Percentiles rank a stretch among this genome's conserved stretches.
phyloP scores from a whole-genome alignment of 2,329 filamentous ascomycete species.

The Leptodontidium sp. region DNA sequence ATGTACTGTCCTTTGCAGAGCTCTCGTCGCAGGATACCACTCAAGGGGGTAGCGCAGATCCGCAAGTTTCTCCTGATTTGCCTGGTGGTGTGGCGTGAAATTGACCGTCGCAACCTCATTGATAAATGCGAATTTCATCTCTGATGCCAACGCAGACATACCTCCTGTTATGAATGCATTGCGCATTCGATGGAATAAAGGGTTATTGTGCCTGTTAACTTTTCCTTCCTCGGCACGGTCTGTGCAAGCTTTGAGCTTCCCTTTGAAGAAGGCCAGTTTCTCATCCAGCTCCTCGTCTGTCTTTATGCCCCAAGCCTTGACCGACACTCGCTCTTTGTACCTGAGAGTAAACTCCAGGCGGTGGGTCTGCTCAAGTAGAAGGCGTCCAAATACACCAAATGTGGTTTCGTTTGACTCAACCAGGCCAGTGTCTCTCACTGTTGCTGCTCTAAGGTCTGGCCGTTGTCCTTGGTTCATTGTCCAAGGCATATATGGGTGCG shows the following conservation, averaged over 20 bases:
- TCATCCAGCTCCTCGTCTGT: conserved; percentile 29
- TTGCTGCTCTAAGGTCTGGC: neutral
- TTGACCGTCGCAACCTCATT: conserved; percentile 65
- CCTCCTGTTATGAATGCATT: conserved; percentile 66
- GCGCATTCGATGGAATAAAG: conserved; percentile 52
- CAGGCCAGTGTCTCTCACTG: neutral
- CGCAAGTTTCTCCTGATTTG: conserved; percentile 68
- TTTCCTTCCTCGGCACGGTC: conserved; percentile 29
- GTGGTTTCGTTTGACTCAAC: conserved; percentile 22
- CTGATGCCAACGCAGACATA: conserved; percentile 57
- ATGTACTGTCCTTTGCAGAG: conserved; percentile 83
- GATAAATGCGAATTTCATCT: conserved; percentile 72
- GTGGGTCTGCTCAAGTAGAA: conserved; percentile 27
- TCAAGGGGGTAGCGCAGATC: conserved; percentile 90
- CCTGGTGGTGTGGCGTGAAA: conserved; percentile 59
- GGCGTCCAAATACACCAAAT: conserved; percentile 33
- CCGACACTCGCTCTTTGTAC: conserved; percentile 9
- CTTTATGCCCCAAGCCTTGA: conserved; percentile 31
- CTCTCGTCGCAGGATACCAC: conserved; percentile 88
- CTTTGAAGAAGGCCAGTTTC: conserved; percentile 30
- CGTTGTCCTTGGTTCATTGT: neutral
- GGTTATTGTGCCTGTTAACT: conserved; percentile 32
- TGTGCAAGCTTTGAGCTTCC: conserved; percentile 27
- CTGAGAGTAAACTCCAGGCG: conserved; percentile 18
- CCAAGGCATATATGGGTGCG: neutral